Evolutionary conservation across 306 rosid genomes (phyloP).

Genomic region (Cucumis cinereus): DNA sequence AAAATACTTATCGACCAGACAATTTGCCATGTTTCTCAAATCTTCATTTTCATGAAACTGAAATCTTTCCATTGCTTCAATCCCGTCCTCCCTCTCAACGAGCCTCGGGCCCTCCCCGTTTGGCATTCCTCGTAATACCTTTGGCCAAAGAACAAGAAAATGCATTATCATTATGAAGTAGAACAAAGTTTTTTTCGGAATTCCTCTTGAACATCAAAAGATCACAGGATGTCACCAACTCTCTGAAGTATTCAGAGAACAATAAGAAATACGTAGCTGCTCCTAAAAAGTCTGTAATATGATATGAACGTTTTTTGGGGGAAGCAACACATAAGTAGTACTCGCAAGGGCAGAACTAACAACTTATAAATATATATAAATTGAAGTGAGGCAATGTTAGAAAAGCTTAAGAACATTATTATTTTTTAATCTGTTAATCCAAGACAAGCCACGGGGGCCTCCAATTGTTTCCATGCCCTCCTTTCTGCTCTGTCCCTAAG

Average conservation of each 20-base stretch:
- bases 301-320: neutral
- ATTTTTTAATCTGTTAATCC: neutral
- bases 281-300: neutral
- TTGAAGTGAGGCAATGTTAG: neutral
- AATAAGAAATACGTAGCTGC: neutral
- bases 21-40: slow-evolving; percentile 77
- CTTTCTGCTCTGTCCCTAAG: neutral
- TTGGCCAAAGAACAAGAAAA: slow-evolving; percentile 4
- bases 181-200: neutral
- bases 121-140: slow-evolving; percentile 96
- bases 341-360: neutral
- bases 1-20: slow-evolving; percentile 73
- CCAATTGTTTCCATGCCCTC: neutral
- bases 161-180: neutral
- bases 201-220: neutral
- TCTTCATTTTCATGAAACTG: slow-evolving; percentile 95
- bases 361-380: neutral
- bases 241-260: neutral
- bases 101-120: slow-evolving; percentile 71
- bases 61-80: slow-evolving; percentile 95
- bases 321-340: neutral
- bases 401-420: no score
- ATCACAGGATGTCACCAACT: neutral
- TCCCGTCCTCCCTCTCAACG: slow-evolving; percentile 83
- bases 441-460: neutral